These are phyloP conservation scores for Crithidia bombi DNA, from an alignment of 208 protist species.

Conservation along the genomic window DNA sequence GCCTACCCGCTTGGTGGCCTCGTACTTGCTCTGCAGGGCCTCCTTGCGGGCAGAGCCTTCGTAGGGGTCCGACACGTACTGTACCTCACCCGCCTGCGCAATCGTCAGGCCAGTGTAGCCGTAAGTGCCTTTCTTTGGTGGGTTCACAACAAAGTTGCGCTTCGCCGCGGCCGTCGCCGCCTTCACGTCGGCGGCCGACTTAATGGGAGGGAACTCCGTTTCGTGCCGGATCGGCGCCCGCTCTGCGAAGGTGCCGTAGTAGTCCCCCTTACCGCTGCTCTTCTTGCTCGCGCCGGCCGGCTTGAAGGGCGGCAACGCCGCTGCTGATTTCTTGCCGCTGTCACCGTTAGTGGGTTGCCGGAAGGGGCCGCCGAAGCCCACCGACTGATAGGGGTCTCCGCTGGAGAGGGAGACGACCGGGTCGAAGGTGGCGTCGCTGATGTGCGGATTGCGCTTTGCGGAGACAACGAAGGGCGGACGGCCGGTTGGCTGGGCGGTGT, in stretches of 20 bases:
- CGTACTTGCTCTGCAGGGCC: slow-evolving; percentile 43
- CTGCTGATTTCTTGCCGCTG: background rate
- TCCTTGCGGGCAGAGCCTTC: slow-evolving; percentile 42
- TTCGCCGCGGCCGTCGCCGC: slow-evolving; percentile 35
- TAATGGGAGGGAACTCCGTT: slow-evolving; percentile 76
- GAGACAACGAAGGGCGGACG: slow-evolving; percentile 72
- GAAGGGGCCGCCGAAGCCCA: slow-evolving; percentile 54
- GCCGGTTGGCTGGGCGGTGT: slow-evolving; percentile 13
- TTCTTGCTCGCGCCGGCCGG: slow-evolving; percentile 66
- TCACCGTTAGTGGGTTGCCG: slow-evolving; percentile 25
- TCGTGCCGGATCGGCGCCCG: slow-evolving; percentile 72
- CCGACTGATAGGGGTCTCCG: slow-evolving; percentile 72
- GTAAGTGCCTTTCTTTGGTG: slow-evolving; percentile 90
- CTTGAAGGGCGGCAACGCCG: slow-evolving; percentile 55
- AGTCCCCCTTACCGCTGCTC: slow-evolving; percentile 83
- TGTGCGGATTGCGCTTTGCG: slow-evolving; percentile 73
- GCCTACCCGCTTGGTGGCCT: slow-evolving; percentile 25
- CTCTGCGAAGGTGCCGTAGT: slow-evolving; percentile 92
- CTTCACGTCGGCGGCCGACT: slow-evolving; percentile 29
- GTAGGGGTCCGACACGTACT: slow-evolving; percentile 85
- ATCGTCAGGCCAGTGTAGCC: slow-evolving; percentile 87
- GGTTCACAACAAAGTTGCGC: slow-evolving; percentile 83
- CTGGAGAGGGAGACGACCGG: slow-evolving; percentile 74
- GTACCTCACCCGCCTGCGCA: slow-evolving; percentile 69
- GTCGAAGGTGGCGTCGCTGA: slow-evolving; percentile 73